phyloP scores from a whole-genome alignment of 2,329 filamentous ascomycete genomes.

The Periconia macrospinosa region DNA sequence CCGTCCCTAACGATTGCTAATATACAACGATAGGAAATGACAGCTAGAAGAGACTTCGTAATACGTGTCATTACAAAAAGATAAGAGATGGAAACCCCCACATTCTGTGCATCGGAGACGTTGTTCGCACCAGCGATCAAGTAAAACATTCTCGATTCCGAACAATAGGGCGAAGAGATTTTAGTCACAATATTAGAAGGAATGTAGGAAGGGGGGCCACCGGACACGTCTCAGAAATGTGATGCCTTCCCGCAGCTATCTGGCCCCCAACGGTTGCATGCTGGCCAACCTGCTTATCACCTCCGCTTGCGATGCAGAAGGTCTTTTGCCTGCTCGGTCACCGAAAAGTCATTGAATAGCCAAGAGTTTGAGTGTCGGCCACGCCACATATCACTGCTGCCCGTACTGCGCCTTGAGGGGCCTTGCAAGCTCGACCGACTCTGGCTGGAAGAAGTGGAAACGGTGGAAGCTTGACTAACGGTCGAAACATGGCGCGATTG shows the following conservation, averaged over 20 bases:
- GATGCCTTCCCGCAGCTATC: constrained; percentile 22
- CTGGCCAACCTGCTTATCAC: constrained; percentile 9
- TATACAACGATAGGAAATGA: constrained; percentile 16
- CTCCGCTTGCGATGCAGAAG: constrained; percentile 28
- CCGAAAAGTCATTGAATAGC: constrained; percentile 43
- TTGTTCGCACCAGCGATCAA: constrained; percentile 13
- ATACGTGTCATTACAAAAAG: neutral
- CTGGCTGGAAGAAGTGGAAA: constrained; percentile 9
- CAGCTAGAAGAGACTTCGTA: constrained; percentile 1
- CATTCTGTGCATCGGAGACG: constrained; percentile 11
- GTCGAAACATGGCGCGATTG: constrained; percentile 23
- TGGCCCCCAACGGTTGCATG: constrained; percentile 17
- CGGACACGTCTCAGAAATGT: constrained; percentile 24
- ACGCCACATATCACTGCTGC: constrained; percentile 38
- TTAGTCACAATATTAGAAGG: neutral
- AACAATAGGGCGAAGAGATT: neutral
- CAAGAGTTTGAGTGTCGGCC: constrained; percentile 44
- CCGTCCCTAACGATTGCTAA: constrained; percentile 8
- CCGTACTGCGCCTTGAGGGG: constrained; percentile 27
- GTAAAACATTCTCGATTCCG: constrained; percentile 7
- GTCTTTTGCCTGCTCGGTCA: constrained; percentile 39
- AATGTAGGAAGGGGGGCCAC: constrained; percentile 10
- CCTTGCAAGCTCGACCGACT: constrained; percentile 26
- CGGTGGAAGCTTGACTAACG: constrained; percentile 21
- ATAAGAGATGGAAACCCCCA: constrained; percentile 1